These are phyloP conservation scores for Dovyalis caffra DNA, from an alignment of 345 rosid species.

Conservation along the genomic window DNA sequence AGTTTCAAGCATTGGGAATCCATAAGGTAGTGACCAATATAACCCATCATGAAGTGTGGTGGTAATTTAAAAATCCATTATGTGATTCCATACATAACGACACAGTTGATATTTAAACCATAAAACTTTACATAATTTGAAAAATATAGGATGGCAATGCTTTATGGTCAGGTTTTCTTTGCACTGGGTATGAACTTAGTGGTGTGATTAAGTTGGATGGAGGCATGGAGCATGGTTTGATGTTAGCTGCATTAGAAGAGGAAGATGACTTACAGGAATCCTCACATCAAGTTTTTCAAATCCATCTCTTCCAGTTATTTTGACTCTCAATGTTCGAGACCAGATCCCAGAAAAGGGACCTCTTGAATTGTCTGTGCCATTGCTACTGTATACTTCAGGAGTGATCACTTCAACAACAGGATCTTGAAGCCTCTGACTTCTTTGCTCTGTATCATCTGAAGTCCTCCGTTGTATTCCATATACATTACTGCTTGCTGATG, in stretches of 20 bases:
- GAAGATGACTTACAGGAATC: conserved; percentile 66
- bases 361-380: conserved; percentile 61
- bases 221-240: not conserved
- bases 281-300: conserved; percentile 81
- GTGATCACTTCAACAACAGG: conserved; percentile 79
- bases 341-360: conserved; percentile 69
- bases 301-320: conserved; percentile 81
- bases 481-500: conserved; percentile 44
- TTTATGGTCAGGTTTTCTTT: not conserved
- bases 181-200: not conserved
- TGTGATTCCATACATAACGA: too few relatives aligned
- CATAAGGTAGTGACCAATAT: too few relatives aligned
- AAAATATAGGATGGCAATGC: not conserved
- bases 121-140: not conserved
- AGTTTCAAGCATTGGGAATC: too few relatives aligned
- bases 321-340: conserved; percentile 80
- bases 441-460: conserved; percentile 51
- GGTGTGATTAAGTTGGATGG: not conserved
- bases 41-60: too few relatives aligned
- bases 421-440: conserved; percentile 48
- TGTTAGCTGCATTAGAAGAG: not conserved
- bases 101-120: too few relatives aligned
- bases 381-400: conserved; percentile 60
- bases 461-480: conserved; percentile 45
- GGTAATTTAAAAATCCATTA: too few relatives aligned